Base-by-base conservation (phyloP, 139 green algal species). In the Yamagishiella unicocca region DNA sequence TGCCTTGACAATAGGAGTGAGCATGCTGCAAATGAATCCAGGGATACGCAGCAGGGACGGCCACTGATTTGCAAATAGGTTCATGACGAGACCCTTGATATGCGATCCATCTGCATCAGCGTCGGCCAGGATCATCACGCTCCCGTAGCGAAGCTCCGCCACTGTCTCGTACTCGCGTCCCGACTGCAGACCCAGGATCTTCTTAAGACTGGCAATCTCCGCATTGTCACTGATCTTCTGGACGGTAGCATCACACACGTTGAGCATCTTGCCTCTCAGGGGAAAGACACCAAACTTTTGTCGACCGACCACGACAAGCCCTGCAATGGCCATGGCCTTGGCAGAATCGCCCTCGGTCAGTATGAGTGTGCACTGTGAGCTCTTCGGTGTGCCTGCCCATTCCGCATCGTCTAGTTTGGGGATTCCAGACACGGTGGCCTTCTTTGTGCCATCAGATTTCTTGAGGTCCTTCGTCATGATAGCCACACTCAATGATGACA, bases 391-490 rank as follows among this genome's bases (percentile, higher is more conserved):
- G 35, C 93, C 93, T 14, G 93, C 93, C 58, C 93, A 90, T 53
- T 95, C 93, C 10, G 93, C 93, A 75, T 96, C 93, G 40, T 96
- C 93, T 50, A 96, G 90, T 88, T 96, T 96, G 14, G 90, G 73
- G 53, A 96, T 94, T 43, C 92, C 93, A 33, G 2, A 27, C 19
- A 72, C 21, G 35, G 62, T 75, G 53, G 55, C 73, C 9, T 62
- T 54, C 84, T 96, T 95, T 68, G 22, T 55, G 53, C 93, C 93
- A 70, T 96, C 93, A 29, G 71, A 90, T 91, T 95, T 96, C 72
- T 93, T 93, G 45, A 95, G 64, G 4, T 93, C 87, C 85, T 93
- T 94, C 66, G 80, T 80, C 14, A 35, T 42, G 38, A 92, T 94
- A 31, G 90, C 90, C 42, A 42, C 89, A 25, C 84, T 89, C 66